Evolutionary conservation across 371 early-diverging fungal species (phyloP).

Genomic region (Mucor racemosus): DNA sequence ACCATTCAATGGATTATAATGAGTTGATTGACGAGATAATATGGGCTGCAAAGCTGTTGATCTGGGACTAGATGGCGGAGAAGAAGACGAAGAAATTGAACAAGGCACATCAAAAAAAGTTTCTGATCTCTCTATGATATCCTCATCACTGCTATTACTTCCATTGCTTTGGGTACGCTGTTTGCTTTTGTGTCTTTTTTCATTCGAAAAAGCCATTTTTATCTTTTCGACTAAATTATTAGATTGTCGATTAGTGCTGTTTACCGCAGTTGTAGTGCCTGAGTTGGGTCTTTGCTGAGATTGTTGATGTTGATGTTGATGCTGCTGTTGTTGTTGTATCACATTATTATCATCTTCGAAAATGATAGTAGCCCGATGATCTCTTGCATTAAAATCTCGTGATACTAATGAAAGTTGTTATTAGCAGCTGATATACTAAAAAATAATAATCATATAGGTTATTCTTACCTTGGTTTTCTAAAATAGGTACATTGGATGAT

Average conservation of each 20-base stretch:
- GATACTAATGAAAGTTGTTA: neutral
- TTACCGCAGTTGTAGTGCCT: neutral
- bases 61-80: conserved; percentile 16
- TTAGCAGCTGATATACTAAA: neutral
- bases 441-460: neutral
- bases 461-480: neutral
- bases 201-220: conserved; percentile 44
- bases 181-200: conserved; percentile 7
- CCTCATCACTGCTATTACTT: conserved; percentile 14
- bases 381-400: conserved; percentile 16
- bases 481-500: conserved; percentile 1
- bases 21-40: conserved; percentile 31
- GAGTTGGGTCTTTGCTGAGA: neutral
- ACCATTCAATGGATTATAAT: conserved; percentile 19
- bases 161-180: conserved; percentile 5
- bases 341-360: conserved; percentile 14
- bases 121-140: conserved; percentile 12
- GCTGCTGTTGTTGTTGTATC: conserved; percentile 5
- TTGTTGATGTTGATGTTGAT: neutral
- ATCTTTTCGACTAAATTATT: conserved; percentile 42
- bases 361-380: conserved; percentile 16
- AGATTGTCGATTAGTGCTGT: neutral
- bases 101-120: conserved; percentile 6
- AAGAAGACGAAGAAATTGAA: conserved; percentile 16
- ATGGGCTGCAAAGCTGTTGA: conserved; percentile 11